Conservation (phyloP, 495 filamentous ascomycete species). For the Jackrogersella multiformis region DNA sequence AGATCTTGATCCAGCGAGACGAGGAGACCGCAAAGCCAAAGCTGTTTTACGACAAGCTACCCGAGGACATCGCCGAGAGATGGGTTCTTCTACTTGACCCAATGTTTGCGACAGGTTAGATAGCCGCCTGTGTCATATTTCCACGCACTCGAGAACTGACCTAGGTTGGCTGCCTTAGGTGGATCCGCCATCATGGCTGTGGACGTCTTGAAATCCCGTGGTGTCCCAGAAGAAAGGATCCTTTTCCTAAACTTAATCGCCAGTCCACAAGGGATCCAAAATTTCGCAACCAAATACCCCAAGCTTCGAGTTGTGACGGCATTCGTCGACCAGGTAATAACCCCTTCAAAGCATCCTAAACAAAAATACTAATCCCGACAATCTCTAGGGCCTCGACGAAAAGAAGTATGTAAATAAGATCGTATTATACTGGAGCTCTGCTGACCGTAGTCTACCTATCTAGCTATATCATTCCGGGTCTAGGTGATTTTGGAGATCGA, state of each 20-base stretch:
- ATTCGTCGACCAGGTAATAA: slow-evolving; percentile 79
- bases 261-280: slow-evolving; percentile 88
- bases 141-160: slow-evolving; percentile 34
- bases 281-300: slow-evolving; percentile 92
- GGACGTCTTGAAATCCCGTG: slow-evolving; percentile 84
- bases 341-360: neutral
- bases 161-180: slow-evolving; percentile 59
- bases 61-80: slow-evolving; percentile 87
- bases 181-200: slow-evolving; percentile 97
- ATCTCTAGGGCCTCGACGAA: slow-evolving; percentile 77
- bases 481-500: slow-evolving; percentile 96
- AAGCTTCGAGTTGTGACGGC: slow-evolving; percentile 93
- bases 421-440: slow-evolving; percentile 3
- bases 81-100: slow-evolving; percentile 97
- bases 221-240: slow-evolving; percentile 94
- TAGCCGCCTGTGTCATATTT: neutral
- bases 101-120: slow-evolving; percentile 95
- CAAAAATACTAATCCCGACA: slow-evolving; percentile 38
- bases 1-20: slow-evolving; percentile 96
- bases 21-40: slow-evolving; percentile 92
- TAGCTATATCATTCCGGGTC: slow-evolving; percentile 95
- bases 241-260: slow-evolving; percentile 96
- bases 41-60: slow-evolving; percentile 96
- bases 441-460: slow-evolving; percentile 43
- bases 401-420: slow-evolving; percentile 77